Base-by-base conservation (phyloP, 371 early-diverging fungal genomes). In the Phascolomyces articulosus region DNA sequence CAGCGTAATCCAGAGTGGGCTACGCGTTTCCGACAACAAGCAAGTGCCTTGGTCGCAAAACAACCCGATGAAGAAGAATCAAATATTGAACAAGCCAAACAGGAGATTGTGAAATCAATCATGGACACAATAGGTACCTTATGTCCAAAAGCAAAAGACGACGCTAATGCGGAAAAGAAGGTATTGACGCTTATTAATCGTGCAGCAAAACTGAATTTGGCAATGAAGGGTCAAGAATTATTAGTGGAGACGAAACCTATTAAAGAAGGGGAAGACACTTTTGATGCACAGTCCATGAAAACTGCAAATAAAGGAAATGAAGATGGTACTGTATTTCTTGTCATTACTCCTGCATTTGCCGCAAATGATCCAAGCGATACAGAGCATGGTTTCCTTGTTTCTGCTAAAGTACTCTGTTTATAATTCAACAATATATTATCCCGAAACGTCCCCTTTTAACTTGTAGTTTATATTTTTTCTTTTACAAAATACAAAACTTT, bases 1-100 rank as follows among this genome's bases (percentile, higher is more conserved):
- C 54, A 60, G 28, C 58, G 75, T 55, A 71, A 77, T 20, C 34
- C 40, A 11, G 67, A 72, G 13, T 80, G 74, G 75, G 70, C 75
- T 24, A 41, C 68, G n/a, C 68, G 80, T 11, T 54, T 80, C 44
- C 68, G 72, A 24, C 78, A 80, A 40, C 80, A 80, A 49, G 65
- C 77, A 26, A 65, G 66, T 10, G 51, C 65, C 0, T 65, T 80
- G 31, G 61, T 77, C 4, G 70, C 66, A 1, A 71, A 73, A 34
- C 72, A 74, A 26, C 70, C 65, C n/a, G 55, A 53, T 3, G 67
- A 70, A n/a, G 64, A 60, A 24, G 63, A 65, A 24, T 20, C 21
- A 10, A 49, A 23, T 1, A 63, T 71, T 7, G 59, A 67, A 24
- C 28, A 57, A 24, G 74, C 70, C 11, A 64, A 65, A 21, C 58